Evolutionary conservation across 1,284 basidiomycete species (phyloP).

Genomic region (Psilocybe mexicana): DNA sequence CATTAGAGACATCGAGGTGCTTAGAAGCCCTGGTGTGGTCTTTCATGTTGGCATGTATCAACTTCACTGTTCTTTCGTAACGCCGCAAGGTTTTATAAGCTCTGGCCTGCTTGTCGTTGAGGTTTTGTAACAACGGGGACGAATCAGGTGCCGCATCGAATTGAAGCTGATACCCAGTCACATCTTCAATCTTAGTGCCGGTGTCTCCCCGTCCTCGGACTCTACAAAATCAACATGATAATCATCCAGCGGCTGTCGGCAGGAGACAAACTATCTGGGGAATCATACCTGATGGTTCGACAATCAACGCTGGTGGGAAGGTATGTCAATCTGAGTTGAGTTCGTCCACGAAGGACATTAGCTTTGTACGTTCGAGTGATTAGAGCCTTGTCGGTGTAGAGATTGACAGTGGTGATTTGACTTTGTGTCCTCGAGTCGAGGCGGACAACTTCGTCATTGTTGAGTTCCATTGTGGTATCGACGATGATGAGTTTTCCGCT

Average conservation of each 20-base stretch:
- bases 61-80: constrained; percentile 18
- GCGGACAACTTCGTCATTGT: neutral
- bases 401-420: neutral
- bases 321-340: constrained; percentile 25
- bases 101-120: constrained; percentile 22
- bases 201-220: constrained; percentile 33
- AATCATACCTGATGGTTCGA: no score
- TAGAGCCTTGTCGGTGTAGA: neutral
- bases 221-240: constrained; percentile 16
- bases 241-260: no score
- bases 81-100: constrained; percentile 27
- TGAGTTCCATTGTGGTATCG: neutral
- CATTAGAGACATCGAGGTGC: constrained; percentile 22
- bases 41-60: constrained; percentile 23
- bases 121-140: constrained; percentile 22
- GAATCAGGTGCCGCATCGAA: constrained; percentile 10
- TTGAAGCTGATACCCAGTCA: constrained; percentile 28
- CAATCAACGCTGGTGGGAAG: constrained; percentile 27
- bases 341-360: constrained; percentile 28
- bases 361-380: constrained; percentile 10
- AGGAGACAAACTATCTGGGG: no score
- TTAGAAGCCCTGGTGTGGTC: constrained; percentile 18
- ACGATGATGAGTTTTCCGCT: neutral
- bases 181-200: constrained; percentile 33
- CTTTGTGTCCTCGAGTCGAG: constrained; percentile 21